Percentiles rank a stretch among this genome's conserved stretches.
phyloP scores from a whole-genome alignment of 306 rosid genomes.

The Cotoneaster glaucophyllus region DNA sequence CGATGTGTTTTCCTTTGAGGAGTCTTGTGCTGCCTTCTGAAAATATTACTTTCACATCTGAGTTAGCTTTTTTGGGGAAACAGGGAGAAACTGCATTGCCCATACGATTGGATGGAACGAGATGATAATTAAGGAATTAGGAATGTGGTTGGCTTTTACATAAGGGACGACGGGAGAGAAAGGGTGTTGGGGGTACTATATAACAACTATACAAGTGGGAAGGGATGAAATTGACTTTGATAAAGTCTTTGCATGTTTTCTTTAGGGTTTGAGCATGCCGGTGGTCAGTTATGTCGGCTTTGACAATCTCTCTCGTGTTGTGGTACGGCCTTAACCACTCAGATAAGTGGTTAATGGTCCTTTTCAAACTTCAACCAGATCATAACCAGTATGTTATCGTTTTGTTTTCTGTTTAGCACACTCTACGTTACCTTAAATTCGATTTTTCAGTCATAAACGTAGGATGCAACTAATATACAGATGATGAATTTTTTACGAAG shows the following conservation, averaged over 20 bases:
- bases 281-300: slow-evolving; percentile 82
- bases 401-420: background rate
- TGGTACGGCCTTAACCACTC: slow-evolving; percentile 3
- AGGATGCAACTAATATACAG: no score
- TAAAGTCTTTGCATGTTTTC: slow-evolving; percentile 23
- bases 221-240: slow-evolving; percentile 44
- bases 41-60: slow-evolving; percentile 43
- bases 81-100: slow-evolving; percentile 60
- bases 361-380: background rate
- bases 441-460: background rate
- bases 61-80: slow-evolving; percentile 7
- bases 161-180: background rate
- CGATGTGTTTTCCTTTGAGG: slow-evolving; percentile 38
- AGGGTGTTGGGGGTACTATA: slow-evolving; percentile 9
- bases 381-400: background rate
- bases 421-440: background rate
- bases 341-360: background rate
- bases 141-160: background rate
- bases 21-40: slow-evolving; percentile 53
- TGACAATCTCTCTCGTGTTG: slow-evolving; percentile 29
- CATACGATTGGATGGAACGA: slow-evolving; percentile 18
- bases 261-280: slow-evolving; percentile 33
- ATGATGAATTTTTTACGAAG: no score
- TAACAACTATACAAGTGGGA: background rate
- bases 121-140: background rate